A percentile compares a stretch with the other conserved stretches of the same genome.
phyloP scores from a whole-genome alignment of 2,329 filamentous ascomycete genomes.

The Cercospora sesami region DNA sequence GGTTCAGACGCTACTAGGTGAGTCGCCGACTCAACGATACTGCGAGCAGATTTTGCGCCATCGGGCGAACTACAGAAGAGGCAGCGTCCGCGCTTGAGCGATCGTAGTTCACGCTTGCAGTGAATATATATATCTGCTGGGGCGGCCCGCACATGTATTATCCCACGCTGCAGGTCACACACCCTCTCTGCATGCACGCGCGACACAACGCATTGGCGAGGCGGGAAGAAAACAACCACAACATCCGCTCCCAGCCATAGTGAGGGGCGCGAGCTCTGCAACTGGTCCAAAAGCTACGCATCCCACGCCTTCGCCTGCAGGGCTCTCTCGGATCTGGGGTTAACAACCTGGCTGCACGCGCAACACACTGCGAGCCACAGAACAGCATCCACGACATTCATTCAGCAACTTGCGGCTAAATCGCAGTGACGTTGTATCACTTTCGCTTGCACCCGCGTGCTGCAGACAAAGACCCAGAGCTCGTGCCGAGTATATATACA shows the following conservation, averaged over 20 bases:
- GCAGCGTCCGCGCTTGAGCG: neutral
- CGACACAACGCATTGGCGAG: constrained; percentile 10
- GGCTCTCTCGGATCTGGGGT: neutral
- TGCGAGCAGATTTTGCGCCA: neutral
- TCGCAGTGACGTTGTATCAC: constrained; percentile 24
- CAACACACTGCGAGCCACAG: constrained; percentile 9
- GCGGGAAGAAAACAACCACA: constrained; percentile 19
- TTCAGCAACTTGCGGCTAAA: constrained; percentile 12
- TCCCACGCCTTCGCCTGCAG: constrained; percentile 24
- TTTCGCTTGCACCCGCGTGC: constrained; percentile 7
- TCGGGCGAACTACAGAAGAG: neutral
- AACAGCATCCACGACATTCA: constrained; percentile 17
- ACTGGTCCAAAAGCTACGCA: constrained; percentile 23
- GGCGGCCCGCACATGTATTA: constrained; percentile 23
- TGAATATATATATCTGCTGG: constrained; percentile 5
- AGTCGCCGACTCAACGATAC: neutral
- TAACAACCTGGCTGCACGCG: constrained; percentile 13
- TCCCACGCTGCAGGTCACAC: constrained; percentile 37
- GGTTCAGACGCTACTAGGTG: constrained; percentile 6
- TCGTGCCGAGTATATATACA: neutral
- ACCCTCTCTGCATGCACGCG: constrained; percentile 12
- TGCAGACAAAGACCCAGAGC: neutral
- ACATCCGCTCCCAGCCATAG: neutral
- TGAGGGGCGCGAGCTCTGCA: constrained; percentile 23
- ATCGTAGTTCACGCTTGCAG: neutral